Evolutionary conservation across 2,329 filamentous ascomycete genomes (phyloP), one percentile per base, ranked within the genome.

Genomic region (Paracamarosporium sp.): DNA sequence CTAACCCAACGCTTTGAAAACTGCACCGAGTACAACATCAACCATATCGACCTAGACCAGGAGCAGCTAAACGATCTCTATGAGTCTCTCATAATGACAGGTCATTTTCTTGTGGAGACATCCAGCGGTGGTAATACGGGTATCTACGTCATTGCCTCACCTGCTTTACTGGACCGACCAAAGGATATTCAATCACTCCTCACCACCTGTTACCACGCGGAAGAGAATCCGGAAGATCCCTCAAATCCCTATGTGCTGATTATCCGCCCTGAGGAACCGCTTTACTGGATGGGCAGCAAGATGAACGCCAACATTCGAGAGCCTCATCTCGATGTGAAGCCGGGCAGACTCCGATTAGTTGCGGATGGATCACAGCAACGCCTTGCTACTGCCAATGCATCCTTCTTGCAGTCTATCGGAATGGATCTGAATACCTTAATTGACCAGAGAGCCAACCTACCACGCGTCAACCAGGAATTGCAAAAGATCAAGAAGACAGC

Each of bases 1-100:
- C 79, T 99, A 53, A 93, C 91, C 67, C 91, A 97, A 72, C 88
- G 94, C 57, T 99, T 99, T 70, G 95, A 99, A 76, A 98, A 99
- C 71, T 91, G 92, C 5, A 96, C 93, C 9, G 95, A 99, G 76
- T 97, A 95, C 77, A 97, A 91, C 75, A 90, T 98, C 70, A 88
- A 90, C 33, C 88, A 90, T 36, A 86, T 93, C 56, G 81, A 85
- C 2, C 85, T 93, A 53, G 81, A 85, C 4, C 83, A 85, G 8
- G 87, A 91, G 30, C 85, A 86, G 59, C 82, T 96, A 59, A 88
- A 89, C 57, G 87, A 90, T 35, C 85, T 99, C 27, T 90, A 93
- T 63, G 91, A 96, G 65, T 87, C 91, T 24, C 83, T 99, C 8
- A 86, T 92, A 12, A 83, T 90, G 40, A 90, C 91, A 0, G 92